Evolutionary conservation across 2,329 filamentous ascomycete genomes (phyloP).

Genomic region (Beauveria pseudobassiana): DNA sequence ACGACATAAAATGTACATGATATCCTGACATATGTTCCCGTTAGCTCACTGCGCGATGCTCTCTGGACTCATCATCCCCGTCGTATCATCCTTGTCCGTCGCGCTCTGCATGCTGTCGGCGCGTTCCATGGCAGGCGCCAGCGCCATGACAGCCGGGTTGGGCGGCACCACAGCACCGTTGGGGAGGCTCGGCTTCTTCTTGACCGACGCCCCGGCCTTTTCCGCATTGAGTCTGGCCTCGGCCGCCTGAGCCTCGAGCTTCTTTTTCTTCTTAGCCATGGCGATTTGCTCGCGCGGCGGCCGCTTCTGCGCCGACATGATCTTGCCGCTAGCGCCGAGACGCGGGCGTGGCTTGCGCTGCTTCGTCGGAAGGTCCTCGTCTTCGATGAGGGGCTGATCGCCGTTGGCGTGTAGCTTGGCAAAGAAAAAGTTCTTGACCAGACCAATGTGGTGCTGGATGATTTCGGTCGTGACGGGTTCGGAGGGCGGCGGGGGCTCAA

Average conservation of each 20-base stretch:
- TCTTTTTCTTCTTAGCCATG: conserved; percentile 82
- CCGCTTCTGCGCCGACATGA: conserved; percentile 74
- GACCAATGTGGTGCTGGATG: conserved; percentile 71
- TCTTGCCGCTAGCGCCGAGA: conserved; percentile 69
- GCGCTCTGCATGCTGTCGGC: conserved; percentile 53
- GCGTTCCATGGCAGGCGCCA: conserved; percentile 48
- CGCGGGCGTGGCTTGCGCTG: conserved; percentile 69
- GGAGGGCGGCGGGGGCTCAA: conserved; percentile 60
- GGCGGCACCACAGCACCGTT: conserved; percentile 23
- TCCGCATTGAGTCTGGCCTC: conserved; percentile 32
- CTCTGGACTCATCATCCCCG: conserved; percentile 79
- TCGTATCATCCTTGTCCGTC: conserved; percentile 60
- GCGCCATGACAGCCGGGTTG: conserved; percentile 32
- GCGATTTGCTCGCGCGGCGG: conserved; percentile 76
- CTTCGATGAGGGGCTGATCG: conserved; percentile 76
- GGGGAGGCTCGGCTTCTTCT: conserved; percentile 41
- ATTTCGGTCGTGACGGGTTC: conserved; percentile 74
- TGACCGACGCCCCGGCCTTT: conserved; percentile 33
- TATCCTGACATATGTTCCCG: not conserved
- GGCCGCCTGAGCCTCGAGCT: conserved; percentile 55
- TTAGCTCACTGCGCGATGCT: conserved; percentile 50
- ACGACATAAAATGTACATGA: conserved; percentile 2
- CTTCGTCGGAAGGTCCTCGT: conserved; percentile 89
- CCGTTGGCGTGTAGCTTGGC: conserved; percentile 79
- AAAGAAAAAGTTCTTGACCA: conserved; percentile 87